Conservation (phyloP, 176 grass and related monocot species). For the Zoysia pacifica region DNA sequence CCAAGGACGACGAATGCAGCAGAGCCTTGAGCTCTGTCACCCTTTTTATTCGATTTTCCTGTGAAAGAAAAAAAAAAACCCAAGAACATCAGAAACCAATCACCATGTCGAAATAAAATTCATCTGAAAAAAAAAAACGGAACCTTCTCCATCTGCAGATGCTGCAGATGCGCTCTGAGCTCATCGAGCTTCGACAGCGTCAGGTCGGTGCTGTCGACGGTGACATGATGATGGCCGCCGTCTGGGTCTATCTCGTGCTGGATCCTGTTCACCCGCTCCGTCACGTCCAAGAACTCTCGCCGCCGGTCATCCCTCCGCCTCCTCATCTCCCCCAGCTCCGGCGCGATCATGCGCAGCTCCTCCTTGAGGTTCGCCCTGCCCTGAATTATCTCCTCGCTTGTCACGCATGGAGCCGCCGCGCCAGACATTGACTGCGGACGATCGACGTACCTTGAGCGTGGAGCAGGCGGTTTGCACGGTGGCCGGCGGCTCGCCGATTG, state of each 20-base stretch:
- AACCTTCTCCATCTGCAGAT: slow-evolving; percentile 76
- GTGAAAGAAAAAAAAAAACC: background rate
- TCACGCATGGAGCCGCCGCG: too few species aligned
- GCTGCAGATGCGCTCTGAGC: slow-evolving; percentile 51
- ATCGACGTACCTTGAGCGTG: slow-evolving; percentile 13
- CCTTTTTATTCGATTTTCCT: slow-evolving; percentile 61
- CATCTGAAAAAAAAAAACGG: background rate
- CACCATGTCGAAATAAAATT: background rate
- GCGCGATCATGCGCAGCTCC: slow-evolving; percentile 56
- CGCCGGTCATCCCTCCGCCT: slow-evolving; percentile 50
- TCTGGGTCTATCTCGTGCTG: slow-evolving; percentile 52
- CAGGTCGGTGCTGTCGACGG: slow-evolving; percentile 51
- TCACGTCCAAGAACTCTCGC: slow-evolving; percentile 56
- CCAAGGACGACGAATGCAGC: slow-evolving; percentile 51
- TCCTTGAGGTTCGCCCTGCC: slow-evolving; percentile 59
- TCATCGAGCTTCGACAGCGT: slow-evolving; percentile 58
- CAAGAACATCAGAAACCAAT: too few species aligned
- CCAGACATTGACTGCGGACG: background rate
- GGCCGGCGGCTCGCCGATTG: slow-evolving; percentile 55
- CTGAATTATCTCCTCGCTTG: background rate
- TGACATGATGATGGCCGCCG: background rate
- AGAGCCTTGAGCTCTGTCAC: slow-evolving; percentile 47
- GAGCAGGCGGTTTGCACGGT: slow-evolving; percentile 24
- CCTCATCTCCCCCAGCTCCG: slow-evolving; percentile 66
- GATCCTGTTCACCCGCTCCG: slow-evolving; percentile 46